Percentiles rank a stretch among this genome's conserved stretches.
phyloP scores from a whole-genome alignment of 305 asterid genomes.

The Rubia tinctorum region DNA sequence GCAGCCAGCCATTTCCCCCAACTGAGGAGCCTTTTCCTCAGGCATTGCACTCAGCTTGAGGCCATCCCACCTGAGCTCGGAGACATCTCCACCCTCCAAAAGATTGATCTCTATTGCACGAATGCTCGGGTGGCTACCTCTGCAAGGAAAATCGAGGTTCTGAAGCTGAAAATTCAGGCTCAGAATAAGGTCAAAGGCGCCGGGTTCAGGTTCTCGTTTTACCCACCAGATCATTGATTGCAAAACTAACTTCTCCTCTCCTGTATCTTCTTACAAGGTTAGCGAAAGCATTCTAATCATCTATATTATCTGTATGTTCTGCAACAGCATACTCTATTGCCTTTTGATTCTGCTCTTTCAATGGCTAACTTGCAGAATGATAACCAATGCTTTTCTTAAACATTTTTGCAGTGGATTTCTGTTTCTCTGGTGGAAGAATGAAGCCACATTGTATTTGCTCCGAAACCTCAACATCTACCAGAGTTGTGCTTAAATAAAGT shows the following conservation, averaged over 20 bases:
- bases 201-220: conserved; percentile 19
- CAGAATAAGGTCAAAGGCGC: conserved; percentile 10
- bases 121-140: conserved; percentile 26
- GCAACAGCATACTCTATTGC: too few relatives aligned
- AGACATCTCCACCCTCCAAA: conserved; percentile 16
- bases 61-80: conserved; percentile 19
- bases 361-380: conserved; percentile 1
- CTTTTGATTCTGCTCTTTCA: neutral
- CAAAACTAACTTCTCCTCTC: neutral
- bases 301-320: neutral
- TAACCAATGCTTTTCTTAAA: neutral
- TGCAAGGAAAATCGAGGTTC: conserved; percentile 29
- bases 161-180: conserved; percentile 16
- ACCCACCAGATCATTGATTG: conserved; percentile 21
- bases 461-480: neutral
- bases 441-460: neutral
- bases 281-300: neutral
- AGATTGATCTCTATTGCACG: conserved; percentile 15
- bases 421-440: neutral
- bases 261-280: neutral
- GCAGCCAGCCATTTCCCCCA: conserved; percentile 22
- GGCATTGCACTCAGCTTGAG: conserved; percentile 22
- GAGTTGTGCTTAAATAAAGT: neutral
- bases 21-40: conserved; percentile 17
- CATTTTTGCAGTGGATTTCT: neutral